Percentiles rank a stretch among this genome's conserved stretches.
Conservation (phyloP, 2,329 filamentous ascomycete species). For the Fusarium siculi region DNA sequence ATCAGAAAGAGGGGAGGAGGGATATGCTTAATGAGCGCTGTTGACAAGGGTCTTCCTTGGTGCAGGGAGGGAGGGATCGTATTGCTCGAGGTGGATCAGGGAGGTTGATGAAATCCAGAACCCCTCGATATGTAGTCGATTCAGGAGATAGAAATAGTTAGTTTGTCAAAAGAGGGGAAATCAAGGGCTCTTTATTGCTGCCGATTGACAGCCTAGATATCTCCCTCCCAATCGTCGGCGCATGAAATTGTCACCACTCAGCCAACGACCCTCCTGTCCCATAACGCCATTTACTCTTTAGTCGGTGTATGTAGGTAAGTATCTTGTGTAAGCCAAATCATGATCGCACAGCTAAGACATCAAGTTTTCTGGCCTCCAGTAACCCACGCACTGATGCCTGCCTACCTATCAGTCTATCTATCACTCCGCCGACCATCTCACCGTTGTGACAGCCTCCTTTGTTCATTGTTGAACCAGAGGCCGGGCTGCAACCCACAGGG, state of each 20-base stretch:
- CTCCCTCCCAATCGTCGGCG: not conserved
- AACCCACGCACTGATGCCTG: not conserved
- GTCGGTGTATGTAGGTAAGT: constrained; percentile 11
- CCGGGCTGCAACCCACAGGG: constrained; percentile 35
- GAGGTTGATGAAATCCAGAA: constrained; percentile 10
- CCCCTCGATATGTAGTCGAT: constrained; percentile 6
- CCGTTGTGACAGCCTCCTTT: constrained; percentile 34
- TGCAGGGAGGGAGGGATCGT: constrained; percentile 28
- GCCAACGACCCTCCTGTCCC: not conserved
- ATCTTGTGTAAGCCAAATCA: constrained; percentile 14
- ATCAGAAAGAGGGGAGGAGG: constrained; percentile 16
- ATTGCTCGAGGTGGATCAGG: constrained; percentile 21
- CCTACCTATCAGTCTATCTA: not conserved
- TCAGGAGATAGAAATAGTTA: not conserved
- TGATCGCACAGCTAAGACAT: not conserved
- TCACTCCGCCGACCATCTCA: constrained; percentile 11
- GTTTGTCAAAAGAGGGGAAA: not conserved
- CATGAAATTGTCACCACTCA: not conserved
- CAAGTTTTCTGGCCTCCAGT: not conserved
- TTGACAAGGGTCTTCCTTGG: constrained; percentile 9
- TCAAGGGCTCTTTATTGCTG: not conserved
- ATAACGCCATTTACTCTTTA: constrained; percentile 14
- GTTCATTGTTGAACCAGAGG: constrained; percentile 27
- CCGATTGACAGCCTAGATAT: not conserved
- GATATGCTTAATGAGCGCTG: constrained; percentile 26